Conservation (phyloP, 495 filamentous ascomycete species). For the Cudoniella acicularis region DNA sequence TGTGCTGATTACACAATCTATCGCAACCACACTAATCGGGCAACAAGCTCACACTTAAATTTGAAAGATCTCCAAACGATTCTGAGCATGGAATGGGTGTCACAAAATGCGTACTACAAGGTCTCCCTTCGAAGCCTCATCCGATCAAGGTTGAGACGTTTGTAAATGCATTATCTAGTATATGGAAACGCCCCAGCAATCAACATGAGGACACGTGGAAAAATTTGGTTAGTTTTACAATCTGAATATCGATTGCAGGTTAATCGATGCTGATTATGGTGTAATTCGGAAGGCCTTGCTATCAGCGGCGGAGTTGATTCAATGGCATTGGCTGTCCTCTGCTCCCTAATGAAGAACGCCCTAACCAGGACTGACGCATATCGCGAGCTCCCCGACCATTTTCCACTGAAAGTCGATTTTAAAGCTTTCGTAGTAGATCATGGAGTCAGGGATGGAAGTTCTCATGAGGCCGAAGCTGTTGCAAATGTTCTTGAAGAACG, state of each 20-base stretch:
- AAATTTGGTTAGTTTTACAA: slow-evolving; percentile 4
- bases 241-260: background rate
- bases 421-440: slow-evolving; percentile 79
- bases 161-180: no score
- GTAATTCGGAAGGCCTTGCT: slow-evolving; percentile 65
- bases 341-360: slow-evolving; percentile 39
- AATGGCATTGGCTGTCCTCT: slow-evolving; percentile 87
- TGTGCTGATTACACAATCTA: background rate
- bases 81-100: background rate
- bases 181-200: no score
- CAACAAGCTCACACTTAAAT: background rate
- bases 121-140: background rate
- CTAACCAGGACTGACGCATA: background rate
- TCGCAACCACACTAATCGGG: background rate
- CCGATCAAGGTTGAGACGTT: no score
- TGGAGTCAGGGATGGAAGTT: slow-evolving; percentile 62
- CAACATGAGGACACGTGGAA: no score
- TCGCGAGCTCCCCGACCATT: background rate
- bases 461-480: slow-evolving; percentile 62
- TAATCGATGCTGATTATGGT: background rate
- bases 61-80: background rate
- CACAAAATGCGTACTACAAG: background rate
- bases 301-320: slow-evolving; percentile 94
- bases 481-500: slow-evolving; percentile 42
- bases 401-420: slow-evolving; percentile 34